Base-by-base conservation (phyloP, 768 basidiomycete species). In the Chlorophyllum brunneum region DNA sequence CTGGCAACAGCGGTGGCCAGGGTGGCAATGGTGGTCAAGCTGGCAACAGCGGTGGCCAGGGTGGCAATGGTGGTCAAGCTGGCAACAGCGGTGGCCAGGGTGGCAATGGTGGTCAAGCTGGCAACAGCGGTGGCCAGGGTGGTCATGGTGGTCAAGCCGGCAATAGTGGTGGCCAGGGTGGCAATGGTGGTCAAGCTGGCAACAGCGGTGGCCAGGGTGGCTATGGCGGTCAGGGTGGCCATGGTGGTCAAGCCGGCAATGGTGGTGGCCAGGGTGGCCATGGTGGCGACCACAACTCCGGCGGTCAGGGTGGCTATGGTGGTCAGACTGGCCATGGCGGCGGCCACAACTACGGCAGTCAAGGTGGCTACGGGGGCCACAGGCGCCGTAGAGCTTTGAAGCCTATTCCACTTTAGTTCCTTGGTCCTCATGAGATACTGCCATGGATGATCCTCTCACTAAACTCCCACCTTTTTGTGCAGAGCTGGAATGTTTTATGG, bases 181-280 rank as follows among this genome's bases (percentile, higher is more conserved):
- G 55, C 2, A 48, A 54, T 11, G 31, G 37, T 37, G 24, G 52
- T 15, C 11, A 52, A 4, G 13, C 6, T 18, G 49, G 55, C 27
- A 48, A 49, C 23, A 29, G 36, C 41, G 40, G 58, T 49, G 24
- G 53, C 22, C 37, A 57, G 38, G 60, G 60, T 34, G 18, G 62
- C 38, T 13, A 51, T 29, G 38, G 59, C 45, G 16, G 18, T 10
- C 8, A 20, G 9, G 44, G 20, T 10, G 16, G 20, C 33, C 13
- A 26, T 23, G 22, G 16, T 34, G 11, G 33, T 13, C 9, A 49
- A 2, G 48, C 38, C 15, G 29, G 20, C 5, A n/a, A 33, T 23
- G 18, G 15, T 4, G 48, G 37, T 36, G 20, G 23, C 47, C 24
- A 37, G 9, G 33, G 34, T 16, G 22, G 47, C 15, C 5, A 48